Percentiles rank a stretch among this genome's conserved stretches.
Conservation (phyloP, 108 stramenopile genomes). For the Stephanodiscus triporus region DNA sequence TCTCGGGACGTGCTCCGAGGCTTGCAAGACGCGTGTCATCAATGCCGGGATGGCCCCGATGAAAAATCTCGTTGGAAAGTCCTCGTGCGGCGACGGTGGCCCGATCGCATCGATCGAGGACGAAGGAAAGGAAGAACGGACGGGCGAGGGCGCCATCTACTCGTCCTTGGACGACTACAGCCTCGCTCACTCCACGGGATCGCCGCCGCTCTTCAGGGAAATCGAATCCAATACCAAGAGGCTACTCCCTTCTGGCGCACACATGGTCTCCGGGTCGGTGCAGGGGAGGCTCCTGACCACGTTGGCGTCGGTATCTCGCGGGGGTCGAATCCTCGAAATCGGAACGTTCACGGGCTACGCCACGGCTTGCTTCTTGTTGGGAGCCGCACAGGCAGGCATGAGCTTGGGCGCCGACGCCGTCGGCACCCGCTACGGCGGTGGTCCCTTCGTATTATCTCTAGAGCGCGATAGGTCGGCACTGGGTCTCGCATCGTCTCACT, state of each 20-base stretch:
- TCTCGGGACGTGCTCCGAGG: constrained; percentile 84
- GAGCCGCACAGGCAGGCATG: constrained; percentile 59
- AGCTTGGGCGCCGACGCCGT: constrained; percentile 21
- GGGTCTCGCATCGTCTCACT: constrained; percentile 71
- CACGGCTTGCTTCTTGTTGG: constrained; percentile 85
- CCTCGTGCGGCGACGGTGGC: not conserved
- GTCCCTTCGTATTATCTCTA: constrained; percentile 77
- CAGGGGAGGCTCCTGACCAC: constrained; percentile 86
- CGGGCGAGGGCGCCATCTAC: constrained; percentile 26
- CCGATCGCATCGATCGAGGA: not conserved
- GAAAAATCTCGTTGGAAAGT: not conserved
- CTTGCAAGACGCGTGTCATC: constrained; percentile 71
- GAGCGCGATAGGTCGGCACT: constrained; percentile 81
- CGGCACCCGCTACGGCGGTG: constrained; percentile 53
- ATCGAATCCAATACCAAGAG: constrained; percentile 76
- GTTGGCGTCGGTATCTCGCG: constrained; percentile 74
- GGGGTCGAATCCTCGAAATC: constrained; percentile 85
- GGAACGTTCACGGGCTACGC: constrained; percentile 96
- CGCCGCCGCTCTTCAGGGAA: constrained; percentile 63
- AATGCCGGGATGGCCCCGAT: constrained; percentile 57
- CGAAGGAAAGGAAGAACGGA: constrained; percentile 6
- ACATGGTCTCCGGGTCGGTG: constrained; percentile 85
- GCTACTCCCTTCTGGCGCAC: constrained; percentile 74
- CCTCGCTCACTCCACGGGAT: constrained; percentile 60
- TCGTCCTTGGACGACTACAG: constrained; percentile 78